These are phyloP conservation scores for Paramyrothecium roridum DNA, from an alignment of 2,329 filamentous ascomycete genomes.

Conservation along the genomic window DNA sequence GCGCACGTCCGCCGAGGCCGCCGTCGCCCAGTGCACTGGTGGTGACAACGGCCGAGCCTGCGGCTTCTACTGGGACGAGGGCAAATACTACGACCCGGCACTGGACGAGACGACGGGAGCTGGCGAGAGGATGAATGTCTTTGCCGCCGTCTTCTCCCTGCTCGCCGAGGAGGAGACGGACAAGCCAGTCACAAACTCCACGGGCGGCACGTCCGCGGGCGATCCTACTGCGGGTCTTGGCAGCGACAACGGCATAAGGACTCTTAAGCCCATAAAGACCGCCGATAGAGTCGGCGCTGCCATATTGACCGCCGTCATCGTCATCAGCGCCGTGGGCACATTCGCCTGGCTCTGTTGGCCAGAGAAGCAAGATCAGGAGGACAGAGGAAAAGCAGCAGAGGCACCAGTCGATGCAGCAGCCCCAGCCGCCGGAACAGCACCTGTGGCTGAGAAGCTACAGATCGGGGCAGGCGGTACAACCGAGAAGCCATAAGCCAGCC, in stretches of 20 bases:
- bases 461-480: too few relatives aligned
- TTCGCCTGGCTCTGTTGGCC: slow-evolving; percentile 38
- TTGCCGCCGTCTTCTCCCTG: slow-evolving; percentile 50
- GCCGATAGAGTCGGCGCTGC: slow-evolving; percentile 46
- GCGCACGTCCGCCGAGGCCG: slow-evolving; percentile 53
- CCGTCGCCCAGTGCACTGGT: slow-evolving; percentile 60
- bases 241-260: slow-evolving; percentile 23
- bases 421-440: too few relatives aligned
- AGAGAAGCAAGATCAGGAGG: not conserved
- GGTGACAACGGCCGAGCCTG: slow-evolving; percentile 57
- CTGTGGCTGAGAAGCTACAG: too few relatives aligned
- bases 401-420: too few relatives aligned
- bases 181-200: slow-evolving; percentile 39
- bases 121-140: slow-evolving; percentile 56
- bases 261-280: slow-evolving; percentile 30
- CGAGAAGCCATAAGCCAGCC: too few relatives aligned
- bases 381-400: not conserved
- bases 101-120: slow-evolving; percentile 53
- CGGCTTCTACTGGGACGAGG: slow-evolving; percentile 59
- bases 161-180: slow-evolving; percentile 36
- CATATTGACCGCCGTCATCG: slow-evolving; percentile 42
- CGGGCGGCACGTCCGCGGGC: slow-evolving; percentile 48
- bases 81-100: slow-evolving; percentile 40
- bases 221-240: slow-evolving; percentile 35
- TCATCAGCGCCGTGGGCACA: slow-evolving; percentile 35